Base-by-base conservation (phyloP, 2,329 filamentous ascomycete genomes). In the Hirsutella minnesotensis region DNA sequence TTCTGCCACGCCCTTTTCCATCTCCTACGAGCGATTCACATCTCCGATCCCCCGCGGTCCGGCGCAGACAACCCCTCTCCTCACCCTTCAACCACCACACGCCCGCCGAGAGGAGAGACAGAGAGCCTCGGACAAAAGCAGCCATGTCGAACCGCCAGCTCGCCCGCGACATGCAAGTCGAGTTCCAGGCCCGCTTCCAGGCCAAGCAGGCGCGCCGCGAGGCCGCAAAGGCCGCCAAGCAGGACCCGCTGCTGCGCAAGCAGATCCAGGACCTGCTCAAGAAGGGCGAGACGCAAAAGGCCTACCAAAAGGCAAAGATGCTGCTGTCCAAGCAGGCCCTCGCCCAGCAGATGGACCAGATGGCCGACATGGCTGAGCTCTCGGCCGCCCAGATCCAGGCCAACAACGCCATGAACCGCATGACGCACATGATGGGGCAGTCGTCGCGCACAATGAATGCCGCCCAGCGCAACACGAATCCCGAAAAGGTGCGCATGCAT, bases 351-450 rank as follows among this genome's bases (percentile, higher is more conserved):
- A 77, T 79, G 72, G 75, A 79, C 59, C 72, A 75, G 60, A 75
- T 77, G 56, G 75, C 75, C 59, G 75, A 79, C 61, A 77, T 78
- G 73, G 74, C 75, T 21, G 75, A 79, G 59, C 65, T 78, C 22
- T 73, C 68, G 22, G 69, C 72, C 38, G 70, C 73, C 3, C 75
- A 79, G 65, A 78, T 79, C 59, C 73, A 79, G 63, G 74, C 75
- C 56, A 79, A 79, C 62, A 79, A 78, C 51, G 65, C 73, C 44
- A 78, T 79, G 74, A 79, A 79, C 62, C 71, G 74, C 50, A 79
- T 79, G 75, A 78, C 75, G 44, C 61, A 71, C 53, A 78, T 78
- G 73, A 78, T 79, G 73, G 69, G 69, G 20, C 71, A 74, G 59
- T 76, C 72, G 4, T 75, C 72, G 30, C 64, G 68, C 39, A 76